These are phyloP conservation scores for Aureobasidium sp. DNA, from an alignment of 2,329 filamentous ascomycete genomes.

Conservation along the genomic window DNA sequence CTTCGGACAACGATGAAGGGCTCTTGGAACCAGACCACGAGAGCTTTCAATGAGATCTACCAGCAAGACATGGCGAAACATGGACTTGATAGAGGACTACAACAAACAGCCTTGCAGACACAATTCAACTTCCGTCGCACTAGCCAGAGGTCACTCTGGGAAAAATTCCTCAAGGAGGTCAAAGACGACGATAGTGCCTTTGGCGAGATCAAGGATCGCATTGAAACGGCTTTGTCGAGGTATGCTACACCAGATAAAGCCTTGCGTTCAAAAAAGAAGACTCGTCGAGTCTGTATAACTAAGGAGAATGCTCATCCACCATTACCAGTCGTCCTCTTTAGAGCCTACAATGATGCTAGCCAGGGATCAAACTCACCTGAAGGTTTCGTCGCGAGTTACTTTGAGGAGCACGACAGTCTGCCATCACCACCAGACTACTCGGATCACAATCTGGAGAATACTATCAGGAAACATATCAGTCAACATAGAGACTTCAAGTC, in stretches of 20 bases:
- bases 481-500: neutral
- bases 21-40: neutral
- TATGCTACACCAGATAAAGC: neutral
- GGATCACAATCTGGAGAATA: neutral
- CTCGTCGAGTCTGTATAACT: neutral
- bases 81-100: neutral
- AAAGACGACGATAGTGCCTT: neutral
- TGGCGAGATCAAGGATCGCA: neutral
- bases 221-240: neutral
- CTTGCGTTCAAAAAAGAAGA: neutral
- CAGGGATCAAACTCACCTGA: neutral
- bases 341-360: neutral
- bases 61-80: neutral
- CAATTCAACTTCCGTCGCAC: neutral
- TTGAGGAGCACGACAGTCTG: neutral
- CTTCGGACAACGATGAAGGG: neutral
- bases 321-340: neutral
- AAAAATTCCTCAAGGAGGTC: neutral
- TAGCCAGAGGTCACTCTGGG: neutral
- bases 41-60: neutral
- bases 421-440: neutral
- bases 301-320: neutral
- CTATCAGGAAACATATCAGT: neutral
- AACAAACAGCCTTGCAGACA: neutral
- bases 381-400: neutral